Evolutionary conservation across 495 filamentous ascomycete genomes (phyloP).

Genomic region (Hyaloscypha bicolor): DNA sequence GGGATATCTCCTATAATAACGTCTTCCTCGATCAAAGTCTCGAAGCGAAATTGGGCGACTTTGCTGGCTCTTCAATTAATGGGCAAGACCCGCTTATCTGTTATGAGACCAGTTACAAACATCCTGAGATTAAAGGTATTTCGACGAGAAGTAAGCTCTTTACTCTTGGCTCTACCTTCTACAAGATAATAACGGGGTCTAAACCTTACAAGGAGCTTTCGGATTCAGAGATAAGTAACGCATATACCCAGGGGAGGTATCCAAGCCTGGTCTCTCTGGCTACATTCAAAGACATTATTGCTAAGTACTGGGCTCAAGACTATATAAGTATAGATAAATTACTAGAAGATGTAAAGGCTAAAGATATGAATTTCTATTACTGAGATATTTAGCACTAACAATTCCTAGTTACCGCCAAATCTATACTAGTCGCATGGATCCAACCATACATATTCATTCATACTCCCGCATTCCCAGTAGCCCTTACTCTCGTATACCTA

Average conservation of each 20-base stretch:
- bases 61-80: constrained; percentile 38
- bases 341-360: no score
- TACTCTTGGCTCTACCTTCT: constrained; percentile 35
- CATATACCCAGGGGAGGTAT: constrained; percentile 22
- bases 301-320: neutral
- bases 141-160: constrained; percentile 33
- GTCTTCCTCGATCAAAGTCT: neutral
- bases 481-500: no score
- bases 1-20: neutral
- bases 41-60: constrained; percentile 34
- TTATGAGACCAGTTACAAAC: constrained; percentile 31
- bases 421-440: no score
- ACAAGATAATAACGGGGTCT: constrained; percentile 35
- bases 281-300: constrained; percentile 23
- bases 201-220: constrained; percentile 32
- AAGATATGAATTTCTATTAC: no score
- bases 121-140: constrained; percentile 17
- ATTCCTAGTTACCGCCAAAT: no score
- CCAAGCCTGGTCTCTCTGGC: constrained; percentile 24
- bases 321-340: no score
- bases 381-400: no score
- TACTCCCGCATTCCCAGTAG: no score
- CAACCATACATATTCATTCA: no score
- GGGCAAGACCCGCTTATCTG: constrained; percentile 23
- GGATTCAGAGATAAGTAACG: constrained; percentile 27